Evolutionary conservation across 768 basidiomycete genomes (phyloP).

Genomic region (Phaeotremella skinneri): DNA sequence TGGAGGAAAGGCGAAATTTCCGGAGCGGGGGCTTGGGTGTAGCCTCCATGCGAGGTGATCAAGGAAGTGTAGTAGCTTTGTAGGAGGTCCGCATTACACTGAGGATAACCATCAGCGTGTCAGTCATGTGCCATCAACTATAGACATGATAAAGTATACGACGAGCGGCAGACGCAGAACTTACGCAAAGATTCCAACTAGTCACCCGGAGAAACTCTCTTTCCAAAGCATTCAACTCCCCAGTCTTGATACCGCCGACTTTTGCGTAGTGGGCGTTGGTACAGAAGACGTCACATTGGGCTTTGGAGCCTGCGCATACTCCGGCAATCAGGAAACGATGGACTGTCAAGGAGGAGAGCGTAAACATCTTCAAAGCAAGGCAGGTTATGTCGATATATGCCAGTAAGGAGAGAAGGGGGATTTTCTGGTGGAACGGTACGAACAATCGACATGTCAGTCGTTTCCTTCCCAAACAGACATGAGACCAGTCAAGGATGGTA

Average conservation of each 20-base stretch:
- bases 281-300: slow-evolving; percentile 91
- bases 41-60: slow-evolving; percentile 68
- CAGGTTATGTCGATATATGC: slow-evolving; percentile 63
- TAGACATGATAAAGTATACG: not conserved
- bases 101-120: slow-evolving; percentile 31
- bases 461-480: no score
- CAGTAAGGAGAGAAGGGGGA: slow-evolving; percentile 51
- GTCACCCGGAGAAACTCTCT: slow-evolving; percentile 86
- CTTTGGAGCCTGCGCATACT: slow-evolving; percentile 88
- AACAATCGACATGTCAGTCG: no score
- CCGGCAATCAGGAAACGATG: slow-evolving; percentile 96
- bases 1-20: slow-evolving; percentile 32
- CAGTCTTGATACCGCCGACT: slow-evolving; percentile 88
- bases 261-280: slow-evolving; percentile 92
- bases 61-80: slow-evolving; percentile 94
- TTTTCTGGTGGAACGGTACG: slow-evolving; percentile 46
- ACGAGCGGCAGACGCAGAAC: slow-evolving; percentile 39
- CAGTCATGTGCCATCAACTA: slow-evolving; percentile 15
- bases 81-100: slow-evolving; percentile 87
- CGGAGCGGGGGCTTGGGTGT: slow-evolving; percentile 41
- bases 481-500: not conserved
- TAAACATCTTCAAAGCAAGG: slow-evolving; percentile 79
- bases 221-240: slow-evolving; percentile 91
- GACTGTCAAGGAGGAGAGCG: slow-evolving; percentile 89
- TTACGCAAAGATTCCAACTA: slow-evolving; percentile 89